Evolutionary conservation across 331 rosid species (phyloP).

Genomic region (Phaseolus coccineus): DNA sequence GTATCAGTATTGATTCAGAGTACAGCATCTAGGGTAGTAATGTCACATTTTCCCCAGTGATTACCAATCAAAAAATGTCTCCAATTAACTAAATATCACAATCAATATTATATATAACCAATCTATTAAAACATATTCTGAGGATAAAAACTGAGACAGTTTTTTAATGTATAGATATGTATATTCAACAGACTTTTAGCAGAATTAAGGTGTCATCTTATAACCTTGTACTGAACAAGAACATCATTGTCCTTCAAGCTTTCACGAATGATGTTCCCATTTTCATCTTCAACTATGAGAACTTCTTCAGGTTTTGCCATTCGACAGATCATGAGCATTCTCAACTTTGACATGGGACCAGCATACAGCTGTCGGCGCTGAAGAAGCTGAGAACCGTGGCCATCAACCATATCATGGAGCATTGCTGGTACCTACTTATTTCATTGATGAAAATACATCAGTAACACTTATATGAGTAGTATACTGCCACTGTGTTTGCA

Average conservation of each 20-base stretch:
- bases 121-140: background rate
- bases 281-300: slow-evolving; percentile 97
- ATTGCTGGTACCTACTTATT: too few relatives aligned
- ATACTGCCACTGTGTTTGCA: background rate
- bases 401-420: too few relatives aligned
- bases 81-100: background rate
- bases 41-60: background rate
- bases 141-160: background rate
- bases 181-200: slow-evolving; percentile 19
- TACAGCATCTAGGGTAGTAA: background rate
- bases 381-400: too few relatives aligned
- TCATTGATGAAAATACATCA: too few relatives aligned
- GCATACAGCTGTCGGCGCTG: slow-evolving; percentile 40
- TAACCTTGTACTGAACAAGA: slow-evolving; percentile 97
- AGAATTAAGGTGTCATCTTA: background rate
- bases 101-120: background rate
- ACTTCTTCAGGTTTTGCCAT: slow-evolving; percentile 99
- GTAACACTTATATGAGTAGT: too few relatives aligned
- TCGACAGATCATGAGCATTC: slow-evolving; percentile 97
- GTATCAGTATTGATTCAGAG: background rate
- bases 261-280: slow-evolving; percentile 97
- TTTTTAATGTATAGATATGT: background rate
- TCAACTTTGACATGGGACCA: slow-evolving; percentile 90
- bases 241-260: slow-evolving; percentile 99
- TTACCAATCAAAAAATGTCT: background rate